Base-by-base conservation (phyloP, 176 grass and related monocot genomes). In the Carex myosuroides region DNA sequence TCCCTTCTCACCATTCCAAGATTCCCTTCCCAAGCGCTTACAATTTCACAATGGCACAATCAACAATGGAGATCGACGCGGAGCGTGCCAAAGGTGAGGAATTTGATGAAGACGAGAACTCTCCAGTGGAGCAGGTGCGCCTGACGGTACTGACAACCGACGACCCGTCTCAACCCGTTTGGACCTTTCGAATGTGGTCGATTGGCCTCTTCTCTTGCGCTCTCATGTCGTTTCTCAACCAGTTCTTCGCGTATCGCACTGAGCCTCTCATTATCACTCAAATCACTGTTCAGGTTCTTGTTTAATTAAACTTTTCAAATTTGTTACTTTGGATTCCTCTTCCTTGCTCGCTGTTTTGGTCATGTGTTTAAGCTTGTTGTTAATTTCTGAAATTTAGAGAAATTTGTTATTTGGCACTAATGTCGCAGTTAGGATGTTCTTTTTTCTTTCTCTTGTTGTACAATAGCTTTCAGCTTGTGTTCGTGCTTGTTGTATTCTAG, bases 151-250 rank as follows among this genome's bases (percentile, higher is more conserved):
- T 82, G 60, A 89, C 85, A n/a, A 91, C 83, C 30, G 92, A 94
- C 54, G 89, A 94, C 83, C 89, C 92, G 11, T 32, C 85, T 39
- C 66, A 86, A 33, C 89, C 92, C 3, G 92, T 94, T 65, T 94
- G 92, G 92, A 94, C 92, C 39, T 94, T 94, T 84, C 89, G 92
- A 18, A 94, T 94, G 92, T 94, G 92, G 92, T 67, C 79, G 22
- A 85, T 94, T 41, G 92, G 92, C 52, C 22, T 90, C 29, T 3
- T 88, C 21, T 88, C 92, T 42, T 94, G 89, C 86, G 86, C 79
- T 4, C 81, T 94, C 11, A 77, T 94, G 79, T 90, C 92, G 44
- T 94, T 94, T 86, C 76, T 94, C 50, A 94, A 94, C 87, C 92
- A 94, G 85, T 94, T 94, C 80, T 94, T 94, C 89, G 37, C 80